Evolutionary conservation across 306 rosid genomes (phyloP), one percentile per base, ranked within the genome.

Genomic region (Fragaria iinumae): DNA sequence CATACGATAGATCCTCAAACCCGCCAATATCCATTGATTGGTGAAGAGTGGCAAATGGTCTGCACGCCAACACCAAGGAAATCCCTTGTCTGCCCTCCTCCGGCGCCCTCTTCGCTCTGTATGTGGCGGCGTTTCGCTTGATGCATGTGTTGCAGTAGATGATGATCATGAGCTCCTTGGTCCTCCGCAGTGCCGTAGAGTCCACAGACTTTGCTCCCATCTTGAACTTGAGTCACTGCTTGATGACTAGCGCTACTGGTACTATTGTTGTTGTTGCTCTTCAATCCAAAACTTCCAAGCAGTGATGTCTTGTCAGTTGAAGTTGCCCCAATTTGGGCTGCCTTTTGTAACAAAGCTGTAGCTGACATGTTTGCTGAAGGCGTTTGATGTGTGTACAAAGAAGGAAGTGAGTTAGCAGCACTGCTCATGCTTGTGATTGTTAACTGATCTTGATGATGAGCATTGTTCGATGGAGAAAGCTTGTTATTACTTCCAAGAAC

Each of bases 31-130:
- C 91, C 88, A 21, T 91, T 82, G 83, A 87, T 90, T 76, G 97
- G 75, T 71, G 93, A 83, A 67, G 88, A 82, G 81, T 85, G 97
- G 80, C 92, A 91, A 69, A 91, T 73, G 71, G 96, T 78, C 77
- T 91, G 89, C 77, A 85, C 90, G 11, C 96, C 96, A 79, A 93
- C 96, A 34, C 98, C 98, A 49, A 93, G 90, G 78, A 93, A 93
- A 80, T 93, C 98, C 84, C 98, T 83, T 45, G 97, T 91, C 80
- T 88, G 90, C 69, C 89, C 93, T 64, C 93, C 88, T 45, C 78
- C 47, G 50, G n/a, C 83, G 60, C 20, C 47, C 56, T 85, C 91
- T 12, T 85, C 95, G 68, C 45, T 78, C 70, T 48, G 88, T 5
- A 83, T 77, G n/a, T 79, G 89, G 68, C 91, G 64, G 55, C 95